These are phyloP conservation scores for Fennellomyces sp. DNA, from an alignment of 371 early-diverging fungal species.

Conservation along the genomic window DNA sequence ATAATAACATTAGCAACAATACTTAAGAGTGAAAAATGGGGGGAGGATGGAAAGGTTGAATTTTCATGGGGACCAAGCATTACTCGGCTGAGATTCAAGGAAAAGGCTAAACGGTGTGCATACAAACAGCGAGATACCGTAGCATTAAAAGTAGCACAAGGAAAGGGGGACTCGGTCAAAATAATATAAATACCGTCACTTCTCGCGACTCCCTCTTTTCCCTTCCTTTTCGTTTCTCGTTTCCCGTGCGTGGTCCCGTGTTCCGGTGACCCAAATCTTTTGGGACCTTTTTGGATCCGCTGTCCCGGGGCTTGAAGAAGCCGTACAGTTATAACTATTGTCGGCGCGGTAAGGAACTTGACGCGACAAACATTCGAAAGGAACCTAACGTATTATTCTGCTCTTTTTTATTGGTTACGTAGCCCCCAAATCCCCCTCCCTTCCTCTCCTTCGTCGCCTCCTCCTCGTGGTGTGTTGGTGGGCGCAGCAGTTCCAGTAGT, in stretches of 20 bases:
- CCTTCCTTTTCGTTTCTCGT: neutral
- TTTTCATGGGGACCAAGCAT: neutral
- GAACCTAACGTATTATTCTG: too few species aligned
- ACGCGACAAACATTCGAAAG: too few species aligned
- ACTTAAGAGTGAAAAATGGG: neutral
- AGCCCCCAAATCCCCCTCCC: too few species aligned
- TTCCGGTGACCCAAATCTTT: neutral
- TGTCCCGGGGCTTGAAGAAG: neutral
- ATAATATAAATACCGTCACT: neutral
- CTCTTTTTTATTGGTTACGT: too few species aligned
- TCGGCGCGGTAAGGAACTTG: neutral
- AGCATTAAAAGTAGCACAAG: neutral
- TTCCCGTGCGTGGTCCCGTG: neutral
- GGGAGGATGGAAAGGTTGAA: neutral
- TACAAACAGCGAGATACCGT: neutral
- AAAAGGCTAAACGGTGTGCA: neutral
- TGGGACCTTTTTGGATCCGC: conserved; percentile 3
- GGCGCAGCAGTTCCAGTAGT: conserved; percentile 4
- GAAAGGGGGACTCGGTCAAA: neutral
- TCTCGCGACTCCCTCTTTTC: neutral
- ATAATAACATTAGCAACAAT: neutral
- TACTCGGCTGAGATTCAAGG: neutral
- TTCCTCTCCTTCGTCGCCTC: neutral
- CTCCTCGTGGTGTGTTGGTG: neutral
- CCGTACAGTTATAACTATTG: neutral